These are phyloP conservation scores for Aspergillus aculeatus DNA, from an alignment of 2,329 filamentous ascomycete species.

Conservation along the genomic window DNA sequence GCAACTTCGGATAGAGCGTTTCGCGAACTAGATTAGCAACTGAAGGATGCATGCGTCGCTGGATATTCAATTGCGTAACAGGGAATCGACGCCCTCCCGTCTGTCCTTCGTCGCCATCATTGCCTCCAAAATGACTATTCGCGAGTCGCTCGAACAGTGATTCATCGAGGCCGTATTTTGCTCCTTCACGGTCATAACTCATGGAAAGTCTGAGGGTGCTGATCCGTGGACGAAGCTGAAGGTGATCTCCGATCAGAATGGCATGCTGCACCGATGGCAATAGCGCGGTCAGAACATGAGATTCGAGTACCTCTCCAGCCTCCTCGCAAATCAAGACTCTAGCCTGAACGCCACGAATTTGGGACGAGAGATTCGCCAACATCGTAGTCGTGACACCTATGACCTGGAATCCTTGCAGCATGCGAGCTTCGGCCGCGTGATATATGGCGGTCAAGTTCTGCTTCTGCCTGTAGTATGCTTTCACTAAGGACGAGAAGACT, in stretches of 20 bases:
- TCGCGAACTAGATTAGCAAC: constrained; percentile 7
- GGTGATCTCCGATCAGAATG: constrained; percentile 14
- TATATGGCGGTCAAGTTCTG: neutral
- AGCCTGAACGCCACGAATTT: neutral
- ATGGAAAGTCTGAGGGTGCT: constrained; percentile 1
- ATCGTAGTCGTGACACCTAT: constrained; percentile 14
- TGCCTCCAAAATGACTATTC: neutral
- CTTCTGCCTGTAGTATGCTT: neutral
- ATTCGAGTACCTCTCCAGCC: constrained; percentile 12
- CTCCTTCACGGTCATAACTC: neutral
- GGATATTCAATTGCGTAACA: constrained; percentile 3
- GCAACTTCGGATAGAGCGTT: constrained; percentile 5
- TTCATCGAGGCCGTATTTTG: constrained; percentile 6
- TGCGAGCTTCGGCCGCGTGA: neutral
- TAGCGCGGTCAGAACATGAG: constrained; percentile 8
- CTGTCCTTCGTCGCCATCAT: neutral
- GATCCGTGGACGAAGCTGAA: constrained; percentile 10
- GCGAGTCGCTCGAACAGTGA: constrained; percentile 10
- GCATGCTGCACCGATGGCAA: constrained; percentile 10
- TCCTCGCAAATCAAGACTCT: constrained; percentile 14
- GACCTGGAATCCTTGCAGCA: neutral
- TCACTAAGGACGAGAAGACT: neutral
- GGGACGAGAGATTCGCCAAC: constrained; percentile 5
- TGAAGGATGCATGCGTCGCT: constrained; percentile 10
- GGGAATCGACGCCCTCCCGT: neutral